phyloP scores from a whole-genome alignment of 345 rosid genomes.

The Rubroshorea leprosula region DNA sequence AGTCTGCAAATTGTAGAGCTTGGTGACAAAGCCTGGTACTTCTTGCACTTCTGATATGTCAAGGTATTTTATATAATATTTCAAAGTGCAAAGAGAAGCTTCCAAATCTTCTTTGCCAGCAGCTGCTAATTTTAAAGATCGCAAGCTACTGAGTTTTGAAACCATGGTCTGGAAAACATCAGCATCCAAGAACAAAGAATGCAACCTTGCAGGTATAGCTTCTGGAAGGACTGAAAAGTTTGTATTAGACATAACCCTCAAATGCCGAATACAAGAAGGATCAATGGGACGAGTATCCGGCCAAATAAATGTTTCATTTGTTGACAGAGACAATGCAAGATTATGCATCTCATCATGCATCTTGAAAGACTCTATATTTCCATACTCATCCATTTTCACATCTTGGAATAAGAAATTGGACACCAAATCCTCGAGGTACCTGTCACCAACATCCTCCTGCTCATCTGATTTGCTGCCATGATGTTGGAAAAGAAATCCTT shows the following conservation, averaged over 20 bases:
- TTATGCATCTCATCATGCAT: neutral
- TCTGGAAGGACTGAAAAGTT: neutral
- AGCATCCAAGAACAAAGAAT: neutral
- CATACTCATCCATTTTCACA: neutral
- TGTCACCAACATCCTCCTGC: neutral
- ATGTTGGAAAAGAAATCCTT: neutral
- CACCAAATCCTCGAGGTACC: neutral
- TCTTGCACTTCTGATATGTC: neutral
- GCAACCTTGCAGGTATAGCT: neutral
- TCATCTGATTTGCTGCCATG: no score
- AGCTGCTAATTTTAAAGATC: neutral
- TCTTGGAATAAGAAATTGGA: neutral
- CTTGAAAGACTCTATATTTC: neutral
- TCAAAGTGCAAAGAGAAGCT: neutral
- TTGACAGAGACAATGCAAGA: neutral
- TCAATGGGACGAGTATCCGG: neutral
- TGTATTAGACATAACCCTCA: neutral
- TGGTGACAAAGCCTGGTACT: neutral
- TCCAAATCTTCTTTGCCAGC: neutral
- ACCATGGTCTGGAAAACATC: neutral
- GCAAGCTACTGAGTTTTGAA: neutral
- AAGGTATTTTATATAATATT: neutral
- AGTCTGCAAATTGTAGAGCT: neutral
- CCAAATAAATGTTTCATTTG: neutral
- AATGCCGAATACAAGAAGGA: neutral